Base-by-base conservation (phyloP, 805 yeast genomes). In the Phaffomyces thermotolerans region DNA sequence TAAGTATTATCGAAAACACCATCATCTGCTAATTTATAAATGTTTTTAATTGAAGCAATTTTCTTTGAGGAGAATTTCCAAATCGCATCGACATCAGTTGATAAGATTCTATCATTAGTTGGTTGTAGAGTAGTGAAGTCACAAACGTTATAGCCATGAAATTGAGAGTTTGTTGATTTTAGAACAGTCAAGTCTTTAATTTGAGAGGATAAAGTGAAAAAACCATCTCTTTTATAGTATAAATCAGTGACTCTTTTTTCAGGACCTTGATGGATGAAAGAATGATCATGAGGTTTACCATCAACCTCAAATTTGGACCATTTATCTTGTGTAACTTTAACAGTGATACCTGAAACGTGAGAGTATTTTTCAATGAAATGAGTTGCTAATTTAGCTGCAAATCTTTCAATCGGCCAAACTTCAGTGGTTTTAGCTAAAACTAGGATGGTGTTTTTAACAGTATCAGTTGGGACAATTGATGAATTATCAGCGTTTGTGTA, bases 151-250 rank as follows among this genome's bases (percentile, higher is more conserved):
- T 72, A 90, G 42, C 93, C 95, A 67, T 84, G 81, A 71, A 90
- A 90, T 84, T 84, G 86, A 32, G 96, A 88, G 17, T 91, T 91
- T 20, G 97, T 90, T 29, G 93, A 81, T 67, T 90, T 90, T 63
- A 87, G 76, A 25, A 87, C 91, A 5, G 91, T 85, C 60, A 87
- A 72, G 55, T 81, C 91, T 64, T 82, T 79, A 59, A 87, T 72
- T 33, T 85, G 78, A 6, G 93, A 81, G n/a, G 72, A 64, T 49
- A 90, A 64, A 36, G 65, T 60, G 65, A 72, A 81, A 48, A 77
- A 78, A 34, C 81, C 75, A 23, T 58, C 50, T 64, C 77, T 74
- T 42, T 59, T 52, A 63, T 74, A 78, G 48, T 68, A 68, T 58
- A 82, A 67, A 46, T 65, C 60, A n/a, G 79, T 73, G 44, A 75